A percentile compares a stretch with the other conserved stretches of the same genome.
These are phyloP conservation scores for Paecilomyces formosus DNA, from an alignment of 2,329 filamentous ascomycete genomes.

Conservation along the genomic window DNA sequence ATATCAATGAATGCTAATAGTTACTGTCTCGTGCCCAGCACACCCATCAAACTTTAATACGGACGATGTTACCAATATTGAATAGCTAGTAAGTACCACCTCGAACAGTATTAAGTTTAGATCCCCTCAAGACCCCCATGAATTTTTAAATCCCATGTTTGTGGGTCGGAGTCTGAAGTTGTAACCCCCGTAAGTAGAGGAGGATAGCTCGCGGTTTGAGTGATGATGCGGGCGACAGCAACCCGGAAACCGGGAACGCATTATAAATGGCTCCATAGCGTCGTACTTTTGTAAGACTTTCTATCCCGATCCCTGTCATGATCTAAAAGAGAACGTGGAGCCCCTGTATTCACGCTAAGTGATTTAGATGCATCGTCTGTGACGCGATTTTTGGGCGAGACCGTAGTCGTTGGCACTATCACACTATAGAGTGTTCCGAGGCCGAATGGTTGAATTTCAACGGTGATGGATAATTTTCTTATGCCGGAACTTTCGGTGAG, in stretches of 20 bases:
- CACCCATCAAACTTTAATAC: background rate
- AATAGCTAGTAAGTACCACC: background rate
- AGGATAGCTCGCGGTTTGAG: background rate
- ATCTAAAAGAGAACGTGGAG: background rate
- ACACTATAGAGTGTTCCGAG: background rate
- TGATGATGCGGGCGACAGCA: background rate
- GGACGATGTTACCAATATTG: background rate
- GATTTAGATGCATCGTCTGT: background rate
- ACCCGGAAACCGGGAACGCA: background rate
- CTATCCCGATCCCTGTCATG: background rate
- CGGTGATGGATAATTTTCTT: background rate
- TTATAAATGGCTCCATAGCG: background rate
- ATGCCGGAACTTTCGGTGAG: background rate
- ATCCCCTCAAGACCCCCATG: background rate
- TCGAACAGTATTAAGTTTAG: background rate
- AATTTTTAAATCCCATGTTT: background rate
- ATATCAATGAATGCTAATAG: background rate
- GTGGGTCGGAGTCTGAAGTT: background rate
- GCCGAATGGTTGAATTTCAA: background rate
- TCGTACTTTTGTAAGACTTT: background rate
- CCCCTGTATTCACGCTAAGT: background rate
- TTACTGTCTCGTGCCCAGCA: background rate
- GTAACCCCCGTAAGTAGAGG: background rate
- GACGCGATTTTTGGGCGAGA: background rate
- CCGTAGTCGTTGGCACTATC: background rate